Percentiles rank a stretch among this genome's conserved stretches.
phyloP scores from a whole-genome alignment of 768 basidiomycete species.

The Coprinellus aureogranulatus region DNA sequence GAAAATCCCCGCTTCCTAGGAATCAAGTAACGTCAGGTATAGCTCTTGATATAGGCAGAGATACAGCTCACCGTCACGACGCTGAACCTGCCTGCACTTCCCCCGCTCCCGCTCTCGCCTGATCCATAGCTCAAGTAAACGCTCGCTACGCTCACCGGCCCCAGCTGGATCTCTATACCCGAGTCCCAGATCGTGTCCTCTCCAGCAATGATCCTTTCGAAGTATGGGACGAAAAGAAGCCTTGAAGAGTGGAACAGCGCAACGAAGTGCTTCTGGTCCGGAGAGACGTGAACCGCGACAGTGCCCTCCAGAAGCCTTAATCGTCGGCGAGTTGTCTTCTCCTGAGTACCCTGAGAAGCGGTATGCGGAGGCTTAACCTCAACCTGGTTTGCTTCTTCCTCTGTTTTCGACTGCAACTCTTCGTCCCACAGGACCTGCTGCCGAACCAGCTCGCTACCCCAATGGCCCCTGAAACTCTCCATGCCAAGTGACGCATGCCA shows the following conservation, averaged over 20 bases:
- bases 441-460: constrained; percentile 4
- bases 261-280: constrained; percentile 48
- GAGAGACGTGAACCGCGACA: constrained; percentile 49
- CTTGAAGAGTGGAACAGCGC: constrained; percentile 36
- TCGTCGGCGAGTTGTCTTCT: too few species aligned
- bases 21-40: too few species aligned
- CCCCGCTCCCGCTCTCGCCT: constrained; percentile 12
- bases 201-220: constrained; percentile 33
- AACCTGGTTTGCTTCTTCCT: not conserved
- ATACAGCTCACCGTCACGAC: constrained; percentile 51
- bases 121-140: constrained; percentile 51
- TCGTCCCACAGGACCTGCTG: constrained; percentile 11
- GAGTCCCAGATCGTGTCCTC: constrained; percentile 28
- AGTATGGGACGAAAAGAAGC: constrained; percentile 42
- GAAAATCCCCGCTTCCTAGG: constrained; percentile 25
- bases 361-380: not conserved
- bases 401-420: constrained; percentile 9
- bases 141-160: constrained; percentile 35
- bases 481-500: constrained; percentile 2
- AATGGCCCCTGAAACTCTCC: constrained; percentile 1
- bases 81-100: constrained; percentile 32
- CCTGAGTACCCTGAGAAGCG: not conserved
- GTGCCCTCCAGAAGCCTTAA: constrained; percentile 40
- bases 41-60: too few species aligned
- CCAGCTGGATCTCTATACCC: constrained; percentile 41